These are phyloP conservation scores for Artemisia tridentata DNA, from an alignment of 129 eudicot genomes.

Conservation along the genomic window DNA sequence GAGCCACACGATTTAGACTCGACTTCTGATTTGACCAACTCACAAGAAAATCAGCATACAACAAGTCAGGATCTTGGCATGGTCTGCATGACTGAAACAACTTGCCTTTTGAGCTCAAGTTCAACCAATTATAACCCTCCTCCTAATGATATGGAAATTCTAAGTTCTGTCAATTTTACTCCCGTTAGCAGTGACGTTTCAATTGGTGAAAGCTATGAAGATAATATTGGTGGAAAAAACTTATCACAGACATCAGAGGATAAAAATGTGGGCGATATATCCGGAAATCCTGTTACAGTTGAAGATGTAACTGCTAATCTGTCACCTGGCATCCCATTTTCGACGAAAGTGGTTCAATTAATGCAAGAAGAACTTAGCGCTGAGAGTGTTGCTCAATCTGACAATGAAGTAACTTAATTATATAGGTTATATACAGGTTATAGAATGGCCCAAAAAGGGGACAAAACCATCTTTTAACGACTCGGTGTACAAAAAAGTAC, in stretches of 20 bases:
- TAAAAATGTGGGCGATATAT: neutral
- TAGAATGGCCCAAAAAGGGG: too few species aligned
- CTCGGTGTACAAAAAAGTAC: too few species aligned
- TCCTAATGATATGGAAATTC: conserved; percentile 13
- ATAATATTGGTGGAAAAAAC: conserved; percentile 2
- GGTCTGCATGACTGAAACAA: conserved; percentile 2
- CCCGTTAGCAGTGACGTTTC: conserved; percentile 15
- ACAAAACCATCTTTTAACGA: too few species aligned
- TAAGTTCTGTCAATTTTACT: conserved; percentile 13
- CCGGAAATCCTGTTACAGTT: conserved; percentile 25
- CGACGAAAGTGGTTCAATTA: conserved; percentile 21
- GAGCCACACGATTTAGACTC: conserved; percentile 18
- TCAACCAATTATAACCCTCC: conserved; percentile 12
- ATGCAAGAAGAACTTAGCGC: conserved; percentile 36
- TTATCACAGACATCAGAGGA: conserved; percentile 25
- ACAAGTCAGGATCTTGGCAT: conserved; percentile 5
- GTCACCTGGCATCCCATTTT: conserved; percentile 28
- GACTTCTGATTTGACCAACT: neutral
- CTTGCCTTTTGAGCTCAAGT: conserved; percentile 17
- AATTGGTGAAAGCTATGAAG: conserved; percentile 8
- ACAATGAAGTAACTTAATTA: conserved; percentile 27
- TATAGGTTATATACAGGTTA: too few species aligned
- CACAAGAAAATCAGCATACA: neutral
- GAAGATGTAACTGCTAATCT: conserved; percentile 46
- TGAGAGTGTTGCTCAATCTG: conserved; percentile 23